Evolutionary conservation across 2,329 filamentous ascomycete species (phyloP).

Genomic region (Aschersonia sp.): DNA sequence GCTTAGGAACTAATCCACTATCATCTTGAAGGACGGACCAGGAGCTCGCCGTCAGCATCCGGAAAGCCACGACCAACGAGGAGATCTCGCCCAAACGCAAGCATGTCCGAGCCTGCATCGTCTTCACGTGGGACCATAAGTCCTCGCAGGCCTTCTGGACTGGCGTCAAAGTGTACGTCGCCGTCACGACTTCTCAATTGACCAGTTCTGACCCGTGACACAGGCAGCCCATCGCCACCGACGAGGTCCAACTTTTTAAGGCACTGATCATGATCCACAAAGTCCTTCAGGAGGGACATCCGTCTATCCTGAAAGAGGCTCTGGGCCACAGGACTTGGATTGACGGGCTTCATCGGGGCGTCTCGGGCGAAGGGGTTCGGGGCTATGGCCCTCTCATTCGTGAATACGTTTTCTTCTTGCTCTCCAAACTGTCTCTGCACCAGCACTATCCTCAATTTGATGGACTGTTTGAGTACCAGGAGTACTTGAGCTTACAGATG

Average conservation of each 20-base stretch:
- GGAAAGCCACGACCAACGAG: constrained; percentile 54
- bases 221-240: constrained; percentile 92
- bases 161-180: constrained; percentile 88
- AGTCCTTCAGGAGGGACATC: constrained; percentile 92
- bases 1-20: not conserved
- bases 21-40: constrained; percentile 41
- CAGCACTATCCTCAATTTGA: constrained; percentile 96
- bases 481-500: constrained; percentile 94
- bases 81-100: constrained; percentile 63
- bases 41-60: constrained; percentile 56
- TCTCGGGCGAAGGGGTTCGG: constrained; percentile 70
- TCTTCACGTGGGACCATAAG: constrained; percentile 99
- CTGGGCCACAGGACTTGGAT: constrained; percentile 84
- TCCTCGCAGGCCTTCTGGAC: constrained; percentile 91
- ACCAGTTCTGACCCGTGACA: constrained; percentile 2
- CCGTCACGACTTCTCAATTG: not conserved
- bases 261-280: constrained; percentile 95
- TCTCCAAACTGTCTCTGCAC: constrained; percentile 93
- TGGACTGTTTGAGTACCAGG: constrained; percentile 96
- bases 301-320: constrained; percentile 73
- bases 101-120: constrained; percentile 95
- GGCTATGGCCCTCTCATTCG: constrained; percentile 87
- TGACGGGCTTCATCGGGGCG: constrained; percentile 76
- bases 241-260: constrained; percentile 98
- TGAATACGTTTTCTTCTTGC: constrained; percentile 92